phyloP scores from a whole-genome alignment of 331 rosid species.

The Rosa hybrid region DNA sequence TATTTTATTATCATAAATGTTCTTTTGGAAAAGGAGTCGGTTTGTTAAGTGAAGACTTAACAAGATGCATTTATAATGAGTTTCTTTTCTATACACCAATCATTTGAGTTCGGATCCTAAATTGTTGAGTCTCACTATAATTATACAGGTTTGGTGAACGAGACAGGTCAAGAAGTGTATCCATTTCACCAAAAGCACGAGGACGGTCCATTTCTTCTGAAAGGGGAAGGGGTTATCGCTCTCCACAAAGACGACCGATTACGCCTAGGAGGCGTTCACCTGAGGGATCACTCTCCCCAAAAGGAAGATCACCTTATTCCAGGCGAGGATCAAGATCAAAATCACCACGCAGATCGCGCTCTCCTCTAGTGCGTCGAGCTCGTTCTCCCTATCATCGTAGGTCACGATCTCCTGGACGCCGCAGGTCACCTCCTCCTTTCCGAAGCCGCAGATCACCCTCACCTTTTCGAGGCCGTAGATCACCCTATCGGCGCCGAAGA shows the following conservation, averaged over 20 bases:
- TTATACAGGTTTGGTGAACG: slow-evolving; percentile 36
- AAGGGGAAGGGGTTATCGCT: slow-evolving; percentile 46
- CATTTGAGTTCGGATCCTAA: neutral
- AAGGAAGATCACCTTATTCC: slow-evolving; percentile 44
- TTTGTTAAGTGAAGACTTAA: too few relatives aligned
- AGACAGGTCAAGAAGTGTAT: slow-evolving; percentile 56
- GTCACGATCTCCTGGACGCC: slow-evolving; percentile 34
- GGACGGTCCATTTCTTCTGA: slow-evolving; percentile 56
- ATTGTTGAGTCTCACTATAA: neutral
- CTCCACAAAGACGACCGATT: slow-evolving; percentile 53
- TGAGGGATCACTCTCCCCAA: slow-evolving; percentile 48
- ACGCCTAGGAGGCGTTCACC: slow-evolving; percentile 64
- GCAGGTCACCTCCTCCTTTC: slow-evolving; percentile 49
- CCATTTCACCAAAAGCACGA: slow-evolving; percentile 56
- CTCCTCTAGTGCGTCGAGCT: slow-evolving; percentile 31
- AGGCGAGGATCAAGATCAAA: slow-evolving; percentile 71
- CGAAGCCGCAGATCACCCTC: slow-evolving; percentile 48
- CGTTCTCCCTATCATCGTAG: slow-evolving; percentile 39
- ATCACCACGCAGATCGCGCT: slow-evolving; percentile 38
- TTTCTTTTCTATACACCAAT: neutral
- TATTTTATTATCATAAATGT: neutral
- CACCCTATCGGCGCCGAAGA: slow-evolving; percentile 26
- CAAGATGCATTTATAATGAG: neutral
- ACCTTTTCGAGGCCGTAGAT: slow-evolving; percentile 42
- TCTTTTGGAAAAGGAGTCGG: neutral